Evolutionary conservation across 2,329 filamentous ascomycete species (phyloP).

Genomic region (Aspergillus oerlinghausenensis): DNA sequence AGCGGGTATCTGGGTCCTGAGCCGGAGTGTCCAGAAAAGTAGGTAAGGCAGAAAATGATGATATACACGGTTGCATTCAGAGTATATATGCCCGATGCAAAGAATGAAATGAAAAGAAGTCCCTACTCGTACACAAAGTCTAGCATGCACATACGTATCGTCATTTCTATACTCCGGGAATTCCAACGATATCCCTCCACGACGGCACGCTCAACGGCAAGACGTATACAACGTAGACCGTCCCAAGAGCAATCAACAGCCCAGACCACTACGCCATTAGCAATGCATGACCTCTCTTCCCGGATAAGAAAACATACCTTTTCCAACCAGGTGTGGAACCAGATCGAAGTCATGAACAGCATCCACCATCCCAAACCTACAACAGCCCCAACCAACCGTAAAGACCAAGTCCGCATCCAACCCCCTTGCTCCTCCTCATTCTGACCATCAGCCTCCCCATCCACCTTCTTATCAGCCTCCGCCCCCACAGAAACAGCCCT

Average conservation of each 20-base stretch:
- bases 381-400: slow-evolving; percentile 51
- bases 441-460: slow-evolving; percentile 8
- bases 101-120: not conserved
- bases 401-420: slow-evolving; percentile 53
- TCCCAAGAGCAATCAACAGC: slow-evolving; percentile 43
- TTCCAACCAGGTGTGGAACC: slow-evolving; percentile 98
- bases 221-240: slow-evolving; percentile 50
- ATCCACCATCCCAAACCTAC: slow-evolving; percentile 81
- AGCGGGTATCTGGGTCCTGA: slow-evolving; percentile 33
- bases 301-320: slow-evolving; percentile 57
- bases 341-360: slow-evolving; percentile 96
- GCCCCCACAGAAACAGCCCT: slow-evolving; percentile 43
- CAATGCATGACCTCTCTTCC: slow-evolving; percentile 10
- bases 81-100: not conserved
- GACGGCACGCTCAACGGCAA: slow-evolving; percentile 42
- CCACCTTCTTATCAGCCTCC: slow-evolving; percentile 34
- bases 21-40: slow-evolving; percentile 10
- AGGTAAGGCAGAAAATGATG: not conserved
- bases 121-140: not conserved
- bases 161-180: slow-evolving; percentile 32
- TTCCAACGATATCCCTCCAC: slow-evolving; percentile 45
- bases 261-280: slow-evolving; percentile 43
- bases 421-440: slow-evolving; percentile 36
- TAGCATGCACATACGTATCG: not conserved
- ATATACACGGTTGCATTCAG: slow-evolving; percentile 5